Percentiles rank a stretch among this genome's conserved stretches.
Evolutionary conservation across 73 alveolate genomes (phyloP).

Genomic region (Vitrella brassicaformis): DNA sequence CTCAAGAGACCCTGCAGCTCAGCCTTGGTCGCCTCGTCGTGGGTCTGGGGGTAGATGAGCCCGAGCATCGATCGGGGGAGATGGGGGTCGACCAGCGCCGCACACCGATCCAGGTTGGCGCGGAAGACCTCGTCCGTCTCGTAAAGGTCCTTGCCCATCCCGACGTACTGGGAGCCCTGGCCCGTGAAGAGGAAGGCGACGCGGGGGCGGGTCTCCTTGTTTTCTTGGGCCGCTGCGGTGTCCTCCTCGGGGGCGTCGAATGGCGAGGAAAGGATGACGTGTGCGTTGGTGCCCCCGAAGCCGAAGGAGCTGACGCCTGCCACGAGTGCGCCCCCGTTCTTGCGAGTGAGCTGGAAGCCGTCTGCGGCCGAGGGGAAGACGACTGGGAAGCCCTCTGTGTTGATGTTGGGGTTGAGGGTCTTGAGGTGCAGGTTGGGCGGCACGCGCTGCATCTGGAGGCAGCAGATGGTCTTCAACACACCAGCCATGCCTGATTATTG

Average conservation of each 20-base stretch:
- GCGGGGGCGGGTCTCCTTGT: no score
- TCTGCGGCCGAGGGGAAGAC: no score
- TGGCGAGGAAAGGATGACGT: no score
- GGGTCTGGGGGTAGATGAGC: not conserved
- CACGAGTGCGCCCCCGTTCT: not conserved
- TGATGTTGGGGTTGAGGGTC: conserved; percentile 24
- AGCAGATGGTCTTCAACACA: not conserved
- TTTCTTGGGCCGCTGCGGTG: no score
- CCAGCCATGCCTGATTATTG: not conserved
- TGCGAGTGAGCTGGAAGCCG: no score
- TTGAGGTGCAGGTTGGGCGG: conserved; percentile 26
- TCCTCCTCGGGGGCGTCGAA: no score
- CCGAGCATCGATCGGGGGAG: not conserved
- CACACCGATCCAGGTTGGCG: not conserved
- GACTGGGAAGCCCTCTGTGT: conserved; percentile 11
- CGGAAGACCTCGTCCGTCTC: not conserved
- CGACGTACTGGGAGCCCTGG: not conserved
- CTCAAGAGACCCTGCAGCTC: not conserved
- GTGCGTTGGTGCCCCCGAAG: conserved; percentile 7
- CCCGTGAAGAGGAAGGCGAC: no score
- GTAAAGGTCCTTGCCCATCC: not conserved
- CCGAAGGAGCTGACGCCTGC: conserved; percentile 18
- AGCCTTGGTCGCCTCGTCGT: not conserved
- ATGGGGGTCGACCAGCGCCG: not conserved
- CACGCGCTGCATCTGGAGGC: conserved; percentile 1